Base-by-base conservation (phyloP, 2,329 filamentous ascomycete genomes). In the Alternaria brassicae region DNA sequence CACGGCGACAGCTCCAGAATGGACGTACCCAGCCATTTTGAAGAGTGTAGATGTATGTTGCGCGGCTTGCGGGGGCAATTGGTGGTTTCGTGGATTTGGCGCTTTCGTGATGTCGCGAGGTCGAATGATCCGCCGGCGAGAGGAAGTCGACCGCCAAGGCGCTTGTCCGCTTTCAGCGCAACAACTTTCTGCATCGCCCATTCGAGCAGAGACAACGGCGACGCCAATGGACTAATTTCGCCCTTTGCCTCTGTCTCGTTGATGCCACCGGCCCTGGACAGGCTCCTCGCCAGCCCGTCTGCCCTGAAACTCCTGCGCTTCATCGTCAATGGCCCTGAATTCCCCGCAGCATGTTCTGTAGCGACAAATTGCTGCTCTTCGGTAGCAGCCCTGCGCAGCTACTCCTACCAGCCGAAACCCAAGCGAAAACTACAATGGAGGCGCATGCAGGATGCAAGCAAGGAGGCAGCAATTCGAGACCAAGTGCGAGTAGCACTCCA, bases 241-340 rank as follows among this genome's bases (percentile, higher is more conserved):
- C 49, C 60, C 49, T 60, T 53, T 32, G 55, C 56, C 50, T 58
- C 55, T 48, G 56, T 56, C 49, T 56, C 52, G 69, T 76, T 77
- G 66, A 83, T 83, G 80, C 78, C 77, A 74, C 72, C 74, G 71
- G 76, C 76, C 62, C 72, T 82, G 71, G 73, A 80, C 66, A 75
- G 76, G 74, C 80, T 81, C 72, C 77, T 82, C 73, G 79, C 75
- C 68, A 77, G 77, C 74, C 78, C 79, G 64, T 77, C 79, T 67
- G 78, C 79, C 61, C 69, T 80, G 63, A 70, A 73, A 74, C 69
- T 78, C 42, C 72, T 80, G 25, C 76, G 77, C 54, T 63, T 66
- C 50, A 62, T 79, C 60, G 67, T 74, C 67, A 63, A 65, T 61
- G 60, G 61, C 45, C 56, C 68, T 27, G 68, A 70, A 32, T 61